Evolutionary conservation across 2,329 filamentous ascomycete species (phyloP).

Genomic region (Nigrograna mackinnonii): DNA sequence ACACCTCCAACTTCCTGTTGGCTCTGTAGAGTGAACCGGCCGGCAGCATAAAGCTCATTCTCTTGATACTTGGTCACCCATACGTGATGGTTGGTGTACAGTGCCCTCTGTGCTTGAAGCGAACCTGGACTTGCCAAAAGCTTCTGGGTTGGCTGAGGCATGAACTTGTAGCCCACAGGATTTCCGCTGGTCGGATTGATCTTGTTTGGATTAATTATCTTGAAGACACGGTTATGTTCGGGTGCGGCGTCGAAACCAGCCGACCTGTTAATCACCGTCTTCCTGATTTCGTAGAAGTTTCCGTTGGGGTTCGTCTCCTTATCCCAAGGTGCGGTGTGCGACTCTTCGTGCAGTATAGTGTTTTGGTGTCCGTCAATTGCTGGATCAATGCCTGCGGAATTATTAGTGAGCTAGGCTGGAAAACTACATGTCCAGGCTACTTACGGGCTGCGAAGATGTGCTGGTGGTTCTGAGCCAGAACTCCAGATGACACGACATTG

Average conservation of each 20-base stretch:
- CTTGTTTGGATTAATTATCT: conserved; percentile 54
- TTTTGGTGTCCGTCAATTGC: conserved; percentile 62
- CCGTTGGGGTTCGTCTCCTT: conserved; percentile 63
- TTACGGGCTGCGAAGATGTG: conserved; percentile 61
- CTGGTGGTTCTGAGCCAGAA: conserved; percentile 71
- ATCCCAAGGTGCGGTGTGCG: conserved; percentile 53
- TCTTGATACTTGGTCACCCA: conserved; percentile 60
- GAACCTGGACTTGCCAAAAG: conserved; percentile 51
- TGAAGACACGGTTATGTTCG: conserved; percentile 57
- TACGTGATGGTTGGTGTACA: conserved; percentile 55
- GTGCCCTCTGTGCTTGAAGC: conserved; percentile 50
- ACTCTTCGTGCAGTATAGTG: conserved; percentile 59
- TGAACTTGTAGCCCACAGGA: conserved; percentile 53
- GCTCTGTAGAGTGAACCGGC: conserved; percentile 52
- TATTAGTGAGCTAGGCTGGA: not conserved
- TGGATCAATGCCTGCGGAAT: conserved; percentile 64
- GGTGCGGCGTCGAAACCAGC: conserved; percentile 59
- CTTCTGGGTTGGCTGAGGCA: conserved; percentile 53
- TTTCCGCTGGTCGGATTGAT: conserved; percentile 51
- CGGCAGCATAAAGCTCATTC: conserved; percentile 55
- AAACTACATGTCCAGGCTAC: no score
- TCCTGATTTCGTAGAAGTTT: conserved; percentile 62
- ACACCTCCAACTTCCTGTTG: conserved; percentile 49
- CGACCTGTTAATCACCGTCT: conserved; percentile 51
- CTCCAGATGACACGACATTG: conserved; percentile 66